Conservation (phyloP, 306 rosid genomes). For the Echinosophora koreensis region DNA sequence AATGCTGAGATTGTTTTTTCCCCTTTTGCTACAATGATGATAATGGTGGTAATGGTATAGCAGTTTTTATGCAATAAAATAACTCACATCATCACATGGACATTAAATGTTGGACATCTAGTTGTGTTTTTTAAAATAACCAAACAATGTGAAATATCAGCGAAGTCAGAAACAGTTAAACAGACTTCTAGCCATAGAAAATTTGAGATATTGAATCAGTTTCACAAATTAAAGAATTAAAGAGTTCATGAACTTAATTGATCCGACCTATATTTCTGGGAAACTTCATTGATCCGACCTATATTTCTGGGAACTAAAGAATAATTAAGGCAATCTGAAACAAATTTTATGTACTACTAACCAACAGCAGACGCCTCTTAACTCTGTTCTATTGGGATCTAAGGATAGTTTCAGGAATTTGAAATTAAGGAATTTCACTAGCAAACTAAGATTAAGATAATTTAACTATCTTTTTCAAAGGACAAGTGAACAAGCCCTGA, state of each 20-base stretch:
- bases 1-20: not conserved
- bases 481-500: not conserved
- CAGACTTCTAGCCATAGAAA: constrained; percentile 7
- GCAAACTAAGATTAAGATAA: constrained; percentile 16
- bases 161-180: constrained; percentile 14
- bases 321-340: not conserved
- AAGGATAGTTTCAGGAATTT: constrained; percentile 3
- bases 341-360: not conserved
- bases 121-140: not conserved
- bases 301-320: not conserved
- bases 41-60: not conserved
- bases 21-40: not conserved
- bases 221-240: constrained; percentile 14
- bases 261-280: not conserved
- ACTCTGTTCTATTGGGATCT: constrained; percentile 15
- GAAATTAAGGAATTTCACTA: not conserved
- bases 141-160: constrained; percentile 18
- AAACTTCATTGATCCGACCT: not conserved
- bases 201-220: not conserved
- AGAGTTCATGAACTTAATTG: not conserved
- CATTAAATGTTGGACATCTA: not conserved
- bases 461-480: constrained; percentile 20
- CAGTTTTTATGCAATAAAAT: not conserved
- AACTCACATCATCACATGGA: not conserved
- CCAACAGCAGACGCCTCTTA: not conserved